phyloP scores from a whole-genome alignment of 306 rosid genomes.

The Trifolium subterraneum region DNA sequence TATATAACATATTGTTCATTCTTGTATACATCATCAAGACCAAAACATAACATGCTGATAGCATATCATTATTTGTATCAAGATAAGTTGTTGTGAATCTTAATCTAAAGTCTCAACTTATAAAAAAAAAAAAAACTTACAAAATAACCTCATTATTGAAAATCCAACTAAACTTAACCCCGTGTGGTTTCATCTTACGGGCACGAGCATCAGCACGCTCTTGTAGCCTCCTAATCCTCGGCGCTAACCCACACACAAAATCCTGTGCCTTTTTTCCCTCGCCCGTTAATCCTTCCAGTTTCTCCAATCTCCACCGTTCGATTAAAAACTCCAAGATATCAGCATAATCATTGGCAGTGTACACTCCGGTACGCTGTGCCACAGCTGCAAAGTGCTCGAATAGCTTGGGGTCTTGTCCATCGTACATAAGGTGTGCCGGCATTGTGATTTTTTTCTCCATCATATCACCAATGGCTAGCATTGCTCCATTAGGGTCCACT shows the following conservation, averaged over 20 bases:
- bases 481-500: slow-evolving; percentile 58
- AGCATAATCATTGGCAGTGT: slow-evolving; percentile 61
- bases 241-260: slow-evolving; percentile 59
- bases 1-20: not conserved
- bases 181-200: slow-evolving; percentile 42
- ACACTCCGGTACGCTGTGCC: slow-evolving; percentile 65
- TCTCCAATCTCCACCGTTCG: slow-evolving; percentile 65
- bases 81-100: not conserved
- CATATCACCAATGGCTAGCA: slow-evolving; percentile 67
- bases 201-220: slow-evolving; percentile 63
- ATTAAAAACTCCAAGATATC: slow-evolving; percentile 64
- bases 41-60: too few species aligned
- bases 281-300: slow-evolving; percentile 49
- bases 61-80: too few species aligned
- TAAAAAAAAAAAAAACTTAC: not conserved
- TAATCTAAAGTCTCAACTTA: not conserved
- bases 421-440: slow-evolving; percentile 75
- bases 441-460: slow-evolving; percentile 72
- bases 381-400: slow-evolving; percentile 64
- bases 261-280: slow-evolving; percentile 61
- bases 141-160: slow-evolving; percentile 18
- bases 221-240: slow-evolving; percentile 62
- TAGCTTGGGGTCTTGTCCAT: slow-evolving; percentile 59
- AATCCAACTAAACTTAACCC: slow-evolving; percentile 60
- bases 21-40: too few species aligned